phyloP scores from a whole-genome alignment of 192 early-diverging fungal species.

The Linnemannia schmuckeri region DNA sequence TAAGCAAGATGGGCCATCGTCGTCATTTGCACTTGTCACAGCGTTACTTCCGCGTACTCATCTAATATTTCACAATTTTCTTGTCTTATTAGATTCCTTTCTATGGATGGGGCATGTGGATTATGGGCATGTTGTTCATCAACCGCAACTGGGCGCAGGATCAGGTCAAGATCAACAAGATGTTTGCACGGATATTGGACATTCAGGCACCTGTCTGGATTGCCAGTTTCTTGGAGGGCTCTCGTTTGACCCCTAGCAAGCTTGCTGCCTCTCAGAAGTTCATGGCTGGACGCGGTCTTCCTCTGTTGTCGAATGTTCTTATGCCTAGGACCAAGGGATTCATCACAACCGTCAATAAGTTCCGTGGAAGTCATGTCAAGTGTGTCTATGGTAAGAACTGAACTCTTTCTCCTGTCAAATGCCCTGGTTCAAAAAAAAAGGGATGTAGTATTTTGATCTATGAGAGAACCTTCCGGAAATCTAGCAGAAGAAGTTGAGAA shows the following conservation, averaged over 20 bases:
- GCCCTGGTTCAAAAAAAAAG: background rate
- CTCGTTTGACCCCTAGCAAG: conserved; percentile 64
- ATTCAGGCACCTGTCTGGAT: conserved; percentile 68
- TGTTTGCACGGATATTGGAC: conserved; percentile 63
- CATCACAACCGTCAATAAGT: conserved; percentile 64
- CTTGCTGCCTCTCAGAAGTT: conserved; percentile 64
- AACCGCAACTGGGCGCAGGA: conserved; percentile 69
- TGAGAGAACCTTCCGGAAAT: background rate
- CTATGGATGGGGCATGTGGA: conserved; percentile 75
- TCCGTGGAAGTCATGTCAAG: conserved; percentile 67
- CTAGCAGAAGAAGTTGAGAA: background rate
- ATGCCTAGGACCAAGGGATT: conserved; percentile 71
- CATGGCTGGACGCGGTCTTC: conserved; percentile 58
- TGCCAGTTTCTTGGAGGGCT: conserved; percentile 69
- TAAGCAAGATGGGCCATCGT: conserved; percentile 16
- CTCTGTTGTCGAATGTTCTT: conserved; percentile 63
- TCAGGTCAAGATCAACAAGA: conserved; percentile 63
- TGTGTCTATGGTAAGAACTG: conserved; percentile 66
- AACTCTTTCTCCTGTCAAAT: background rate
- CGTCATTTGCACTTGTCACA: background rate
- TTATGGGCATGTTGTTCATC: conserved; percentile 71
- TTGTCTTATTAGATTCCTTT: conserved; percentile 62
- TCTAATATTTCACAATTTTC: background rate
- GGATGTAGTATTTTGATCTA: background rate
- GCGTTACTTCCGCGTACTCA: background rate